Evolutionary conservation across 1,284 basidiomycete genomes (phyloP), one percentile per base, ranked within the genome.

Genomic region (Xanthoconium separans): DNA sequence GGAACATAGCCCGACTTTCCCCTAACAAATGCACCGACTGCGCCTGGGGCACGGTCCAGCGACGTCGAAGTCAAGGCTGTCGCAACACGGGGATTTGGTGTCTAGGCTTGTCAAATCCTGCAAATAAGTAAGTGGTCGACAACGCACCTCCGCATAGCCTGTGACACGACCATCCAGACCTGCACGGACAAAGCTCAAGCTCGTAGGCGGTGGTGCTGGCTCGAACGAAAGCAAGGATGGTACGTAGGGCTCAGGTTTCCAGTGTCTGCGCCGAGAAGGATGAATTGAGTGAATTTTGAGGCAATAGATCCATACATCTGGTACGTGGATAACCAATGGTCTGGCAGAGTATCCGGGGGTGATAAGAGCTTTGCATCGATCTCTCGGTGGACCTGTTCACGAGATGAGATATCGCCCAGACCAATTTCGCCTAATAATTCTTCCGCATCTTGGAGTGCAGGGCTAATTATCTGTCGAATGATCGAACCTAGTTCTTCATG

Each of bases 1-100:
- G 95, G 95, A 3, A 96, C 84, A 70, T 95, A 87, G 24, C 91
- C 90, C 31, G 93, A 90, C 71, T 95, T 97, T 46, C 95, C 95
- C 55, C 95, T 78, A 9, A 98, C 94, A 72, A 98, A 98, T 58
- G 85, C 89, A 59, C 82, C 81, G 44, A 76, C 78, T 2, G 87
- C 80, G 8, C 84, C 91, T 5, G 93, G 94, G 10, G 90, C 89
- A 54, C 95, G 83, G 55, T 88, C 84, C 57, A 96, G 77, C 12
- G 92, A 91, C 9, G 91, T 93, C 16, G 91, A 94, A 3, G 87
- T 89, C 6, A 89, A 74, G 61, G 89, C 81, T 61, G 84, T 77
- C 63, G 69, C 73, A 59, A 73, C 70, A 61, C 68, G 84, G 45
- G 76, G 72, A 61, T 80, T 82, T 30, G 76, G 72, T 13, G 75